These are phyloP conservation scores for Psidium friedrichsthalianum DNA, from an alignment of 345 rosid genomes.

Conservation along the genomic window DNA sequence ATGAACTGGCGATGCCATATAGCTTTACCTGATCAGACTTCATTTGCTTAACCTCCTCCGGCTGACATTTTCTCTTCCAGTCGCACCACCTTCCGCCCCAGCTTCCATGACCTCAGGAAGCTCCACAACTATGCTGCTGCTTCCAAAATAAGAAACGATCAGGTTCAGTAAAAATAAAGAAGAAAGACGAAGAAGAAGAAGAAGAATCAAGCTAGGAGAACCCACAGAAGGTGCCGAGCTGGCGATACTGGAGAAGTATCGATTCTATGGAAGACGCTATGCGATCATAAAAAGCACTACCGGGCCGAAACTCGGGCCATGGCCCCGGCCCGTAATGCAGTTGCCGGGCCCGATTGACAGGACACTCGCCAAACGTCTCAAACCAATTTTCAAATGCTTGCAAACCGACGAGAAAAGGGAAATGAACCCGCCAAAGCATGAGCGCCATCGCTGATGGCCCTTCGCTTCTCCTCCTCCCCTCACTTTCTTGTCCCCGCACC, in stretches of 20 bases:
- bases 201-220: not conserved
- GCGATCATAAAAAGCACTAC: not conserved
- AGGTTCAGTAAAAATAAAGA: not conserved
- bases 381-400: not conserved
- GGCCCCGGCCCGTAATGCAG: not conserved
- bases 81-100: not conserved
- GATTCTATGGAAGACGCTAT: not conserved
- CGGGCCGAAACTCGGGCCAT: not conserved
- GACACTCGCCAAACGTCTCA: not conserved
- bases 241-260: not conserved
- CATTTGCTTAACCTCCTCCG: not conserved
- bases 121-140: not conserved
- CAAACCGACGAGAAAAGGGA: not conserved
- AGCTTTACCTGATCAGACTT: not conserved
- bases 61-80: not conserved
- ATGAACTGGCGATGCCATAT: not conserved
- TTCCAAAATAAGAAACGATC: not conserved
- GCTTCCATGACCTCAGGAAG: not conserved
- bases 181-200: not conserved
- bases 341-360: not conserved
- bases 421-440: constrained; percentile 24
- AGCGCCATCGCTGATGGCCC: constrained; percentile 29
- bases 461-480: not conserved
- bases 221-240: not conserved
- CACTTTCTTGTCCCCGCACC: not conserved